Conservation (phyloP, 2,329 filamentous ascomycete species). For the Fusarium poae region DNA sequence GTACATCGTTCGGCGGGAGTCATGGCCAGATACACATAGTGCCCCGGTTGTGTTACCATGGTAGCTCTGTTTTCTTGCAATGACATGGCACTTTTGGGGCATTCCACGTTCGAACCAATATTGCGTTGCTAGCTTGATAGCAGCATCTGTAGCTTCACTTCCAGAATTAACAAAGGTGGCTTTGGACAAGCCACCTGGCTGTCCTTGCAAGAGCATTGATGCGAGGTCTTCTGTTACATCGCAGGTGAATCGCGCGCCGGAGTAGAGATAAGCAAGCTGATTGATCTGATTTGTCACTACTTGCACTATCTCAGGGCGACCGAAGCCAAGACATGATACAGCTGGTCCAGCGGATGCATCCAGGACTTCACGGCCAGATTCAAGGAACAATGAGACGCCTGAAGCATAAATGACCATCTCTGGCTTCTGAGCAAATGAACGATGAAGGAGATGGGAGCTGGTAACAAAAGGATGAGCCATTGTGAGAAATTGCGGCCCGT, state of each 20-base stretch:
- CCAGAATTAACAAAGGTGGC: constrained; percentile 11
- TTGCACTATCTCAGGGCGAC: neutral
- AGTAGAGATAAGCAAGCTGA: constrained; percentile 29
- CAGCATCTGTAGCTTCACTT: constrained; percentile 5
- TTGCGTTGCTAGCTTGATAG: constrained; percentile 10
- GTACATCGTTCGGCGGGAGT: constrained; percentile 28
- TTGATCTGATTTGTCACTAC: constrained; percentile 15
- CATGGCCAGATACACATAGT: constrained; percentile 55
- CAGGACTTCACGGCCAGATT: constrained; percentile 11
- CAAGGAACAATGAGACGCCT: constrained; percentile 5
- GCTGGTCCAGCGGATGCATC: constrained; percentile 8
- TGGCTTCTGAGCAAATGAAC: neutral
- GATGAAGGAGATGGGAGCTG: constrained; percentile 7
- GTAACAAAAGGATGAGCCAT: constrained; percentile 9
- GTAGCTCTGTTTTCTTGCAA: constrained; percentile 61
- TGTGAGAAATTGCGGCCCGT: neutral
- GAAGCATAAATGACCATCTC: constrained; percentile 7
- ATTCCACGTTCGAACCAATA: constrained; percentile 60
- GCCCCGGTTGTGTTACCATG: constrained; percentile 65
- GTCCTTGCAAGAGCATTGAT: constrained; percentile 42
- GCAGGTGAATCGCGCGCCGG: constrained; percentile 33
- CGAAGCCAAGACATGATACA: constrained; percentile 7
- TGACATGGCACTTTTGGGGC: constrained; percentile 56
- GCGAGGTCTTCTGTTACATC: constrained; percentile 50
- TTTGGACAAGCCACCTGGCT: constrained; percentile 7